Evolutionary conservation across 2,329 filamentous ascomycete genomes (phyloP), one percentile per base, ranked within the genome.

Genomic region (Aspergillus fumigatus): DNA sequence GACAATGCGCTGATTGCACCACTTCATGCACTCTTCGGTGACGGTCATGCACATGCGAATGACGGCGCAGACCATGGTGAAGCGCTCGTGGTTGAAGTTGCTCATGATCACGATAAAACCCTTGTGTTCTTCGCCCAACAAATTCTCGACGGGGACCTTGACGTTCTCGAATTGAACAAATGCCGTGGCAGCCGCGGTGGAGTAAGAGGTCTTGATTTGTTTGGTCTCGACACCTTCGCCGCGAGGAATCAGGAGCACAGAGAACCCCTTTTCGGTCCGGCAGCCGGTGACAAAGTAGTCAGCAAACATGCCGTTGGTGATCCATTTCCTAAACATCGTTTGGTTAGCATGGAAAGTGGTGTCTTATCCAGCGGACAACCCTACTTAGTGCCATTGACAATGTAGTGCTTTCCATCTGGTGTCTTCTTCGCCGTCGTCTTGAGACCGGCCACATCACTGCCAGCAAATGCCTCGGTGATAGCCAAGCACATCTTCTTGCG

Each of bases 1-100:
- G 62, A 95, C 89, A 26, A 92, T 80, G 51, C 90, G 86, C 76
- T 96, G 92, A 77, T 94, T 90, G 32, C 86, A 82, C 91, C 92
- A 96, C 73, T 94, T 94, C 61, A 95, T 77, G 66, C 86, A 93
- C 70, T 95, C 90, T 72, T 95, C 90, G 11, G 90, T 86, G 14
- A 93, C 83, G 1, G 82, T 82, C 60, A 89, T 83, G 53, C 81
- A 84, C 73, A 82, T 80, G 51, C 88, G 85, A 58, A 87, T 80
- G 3, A 86, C 84, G 51, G 77, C 84, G 63, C 84, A 86, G 55
- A 80, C 79, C 88, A 92, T 90, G 75, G 83, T 87, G 82, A 88
- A 91, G 32, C 89, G 83, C 77, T 92, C 89, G 75, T 94, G 89
- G 80, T 94, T 94, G 78, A 95, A 95, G 77, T 95, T 95, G 75